These are phyloP conservation scores for Blastobotrys capitulatus DNA, from an alignment of 1,139 yeast genomes.

Conservation along the genomic window DNA sequence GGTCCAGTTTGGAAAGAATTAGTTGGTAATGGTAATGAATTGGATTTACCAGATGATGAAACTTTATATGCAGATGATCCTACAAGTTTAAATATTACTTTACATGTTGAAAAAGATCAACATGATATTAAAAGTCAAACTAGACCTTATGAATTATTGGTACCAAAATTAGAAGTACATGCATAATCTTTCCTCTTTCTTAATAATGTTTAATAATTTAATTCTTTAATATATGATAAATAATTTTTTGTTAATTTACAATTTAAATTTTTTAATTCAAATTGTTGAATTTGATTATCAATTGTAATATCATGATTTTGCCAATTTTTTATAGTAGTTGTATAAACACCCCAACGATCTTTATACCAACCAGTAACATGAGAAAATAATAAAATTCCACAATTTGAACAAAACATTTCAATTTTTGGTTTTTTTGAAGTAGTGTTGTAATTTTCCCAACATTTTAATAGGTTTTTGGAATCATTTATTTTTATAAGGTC, in stretches of 20 bases:
- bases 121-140: conserved; percentile 49
- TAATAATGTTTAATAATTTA: background rate
- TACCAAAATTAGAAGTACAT: conserved; percentile 41
- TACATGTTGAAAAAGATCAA: conserved; percentile 66
- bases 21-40: background rate
- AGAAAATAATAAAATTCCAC: background rate
- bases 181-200: background rate
- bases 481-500: background rate
- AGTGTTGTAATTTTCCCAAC: background rate
- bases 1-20: conserved; percentile 10
- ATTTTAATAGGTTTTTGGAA: background rate
- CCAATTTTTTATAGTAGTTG: conserved; percentile 1
- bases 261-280: background rate
- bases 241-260: background rate
- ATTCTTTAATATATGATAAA: background rate
- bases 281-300: background rate
- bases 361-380: background rate
- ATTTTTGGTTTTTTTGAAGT: background rate
- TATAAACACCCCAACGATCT: background rate
- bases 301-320: background rate
- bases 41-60: conserved; percentile 32
- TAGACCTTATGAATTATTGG: conserved; percentile 58
- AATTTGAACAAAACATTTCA: conserved; percentile 3
- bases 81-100: conserved; percentile 58
- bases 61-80: conserved; percentile 35